These are phyloP conservation scores for Actinomucor elegans DNA, from an alignment of 371 early-diverging fungal genomes.

Conservation along the genomic window DNA sequence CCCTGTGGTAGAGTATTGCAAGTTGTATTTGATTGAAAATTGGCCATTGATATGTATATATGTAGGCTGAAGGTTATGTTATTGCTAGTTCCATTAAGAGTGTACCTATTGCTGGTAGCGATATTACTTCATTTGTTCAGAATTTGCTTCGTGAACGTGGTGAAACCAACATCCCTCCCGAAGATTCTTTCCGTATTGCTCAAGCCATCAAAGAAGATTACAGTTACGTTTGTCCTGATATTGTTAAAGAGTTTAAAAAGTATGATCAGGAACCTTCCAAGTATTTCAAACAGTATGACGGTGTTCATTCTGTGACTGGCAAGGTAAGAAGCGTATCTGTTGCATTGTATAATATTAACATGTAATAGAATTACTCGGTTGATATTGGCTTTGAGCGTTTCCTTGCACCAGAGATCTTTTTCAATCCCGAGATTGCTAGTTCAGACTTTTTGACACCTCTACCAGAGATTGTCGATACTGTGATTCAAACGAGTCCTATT, in stretches of 20 bases:
- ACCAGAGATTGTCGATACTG: constrained; percentile 93
- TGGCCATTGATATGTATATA: background rate
- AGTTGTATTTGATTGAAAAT: too few relatives aligned
- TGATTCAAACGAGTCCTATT: constrained; percentile 95
- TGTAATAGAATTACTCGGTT: constrained; percentile 76
- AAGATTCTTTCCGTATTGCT: constrained; percentile 93
- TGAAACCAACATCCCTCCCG: constrained; percentile 93
- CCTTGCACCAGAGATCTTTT: constrained; percentile 97
- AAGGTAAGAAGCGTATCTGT: constrained; percentile 51
- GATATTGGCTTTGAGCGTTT: constrained; percentile 98
- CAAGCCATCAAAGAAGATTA: constrained; percentile 95
- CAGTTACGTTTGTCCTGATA: constrained; percentile 95
- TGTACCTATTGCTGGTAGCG: constrained; percentile 97
- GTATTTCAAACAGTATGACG: constrained; percentile 85
- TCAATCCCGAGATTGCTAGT: constrained; percentile 96
- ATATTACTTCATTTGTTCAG: constrained; percentile 96
- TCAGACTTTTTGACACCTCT: constrained; percentile 96
- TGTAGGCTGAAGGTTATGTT: constrained; percentile 95
- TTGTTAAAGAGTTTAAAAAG: constrained; percentile 94
- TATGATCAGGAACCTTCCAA: constrained; percentile 89
- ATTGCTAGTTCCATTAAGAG: constrained; percentile 96
- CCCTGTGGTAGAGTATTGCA: too few relatives aligned
- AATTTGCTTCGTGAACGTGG: constrained; percentile 93
- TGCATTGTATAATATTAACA: background rate
- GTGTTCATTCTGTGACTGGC: constrained; percentile 82